Conservation (phyloP, 148 eudicot genomes). For the Chenopodium quinoa region DNA sequence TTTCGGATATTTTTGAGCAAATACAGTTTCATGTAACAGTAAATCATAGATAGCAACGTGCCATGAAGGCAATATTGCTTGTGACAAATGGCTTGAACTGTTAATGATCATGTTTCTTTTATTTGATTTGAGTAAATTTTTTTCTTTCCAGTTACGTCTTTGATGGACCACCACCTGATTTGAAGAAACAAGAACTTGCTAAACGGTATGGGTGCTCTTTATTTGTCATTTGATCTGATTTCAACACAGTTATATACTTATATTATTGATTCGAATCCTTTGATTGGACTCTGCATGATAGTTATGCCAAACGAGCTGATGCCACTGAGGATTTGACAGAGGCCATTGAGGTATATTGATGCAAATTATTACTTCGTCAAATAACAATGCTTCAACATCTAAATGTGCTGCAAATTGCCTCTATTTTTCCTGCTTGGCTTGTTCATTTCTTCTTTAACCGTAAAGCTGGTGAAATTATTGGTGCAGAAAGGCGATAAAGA, state of each 20-base stretch:
- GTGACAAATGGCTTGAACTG: background rate
- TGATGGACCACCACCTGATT: conserved; percentile 92
- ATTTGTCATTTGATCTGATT: conserved; percentile 1
- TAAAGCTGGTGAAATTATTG: conserved; percentile 6
- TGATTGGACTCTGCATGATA: conserved; percentile 28
- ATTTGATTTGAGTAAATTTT: conserved; percentile 11
- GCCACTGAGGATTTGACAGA: conserved; percentile 81
- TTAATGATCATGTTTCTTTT: background rate
- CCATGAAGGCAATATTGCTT: background rate
- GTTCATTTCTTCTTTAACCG: conserved; percentile 16
- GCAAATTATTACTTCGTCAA: background rate
- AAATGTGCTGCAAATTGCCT: conserved; percentile 10
- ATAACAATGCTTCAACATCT: background rate
- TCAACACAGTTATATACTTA: background rate
- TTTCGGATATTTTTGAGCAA: background rate
- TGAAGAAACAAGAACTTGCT: conserved; percentile 98
- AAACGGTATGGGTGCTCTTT: conserved; percentile 57
- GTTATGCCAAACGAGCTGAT: conserved; percentile 83
- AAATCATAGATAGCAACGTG: background rate
- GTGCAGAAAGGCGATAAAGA: conserved; percentile 85
- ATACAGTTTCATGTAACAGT: background rate
- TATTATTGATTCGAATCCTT: background rate
- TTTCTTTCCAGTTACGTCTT: conserved; percentile 68
- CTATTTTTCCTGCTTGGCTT: background rate
- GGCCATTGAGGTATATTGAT: conserved; percentile 65